Evolutionary conservation across 2,329 filamentous ascomycete species (phyloP), one percentile per base, ranked within the genome.

Genomic region (Alternaria arbusti): DNA sequence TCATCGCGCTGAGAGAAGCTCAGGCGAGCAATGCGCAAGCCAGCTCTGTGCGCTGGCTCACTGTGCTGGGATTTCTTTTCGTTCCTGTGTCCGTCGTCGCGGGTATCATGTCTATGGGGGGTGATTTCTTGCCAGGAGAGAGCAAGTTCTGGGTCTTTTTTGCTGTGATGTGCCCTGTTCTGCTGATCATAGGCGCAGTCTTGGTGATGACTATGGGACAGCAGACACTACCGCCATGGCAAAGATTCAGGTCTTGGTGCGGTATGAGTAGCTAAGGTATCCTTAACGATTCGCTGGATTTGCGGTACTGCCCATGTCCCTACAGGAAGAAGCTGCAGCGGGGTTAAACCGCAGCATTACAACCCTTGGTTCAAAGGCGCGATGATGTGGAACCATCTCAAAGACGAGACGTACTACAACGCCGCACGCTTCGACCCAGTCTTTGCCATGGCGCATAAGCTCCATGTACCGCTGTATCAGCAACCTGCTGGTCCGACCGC

Each of bases 71-170:
- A 13, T 11, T 10, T 6, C 30, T 32, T 32, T 32, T 15, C 10
- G 30, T 12, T 12, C 36, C 54, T 13, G 4, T 28, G 23, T 46
- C 20, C 5, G 40, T 57, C 5, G 54, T 57, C 11, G 12, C 54
- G 25, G 54, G 54, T n/a, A 57, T 57, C 23, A 46, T 46, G 54
- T 57, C 36, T 4, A 46, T 57, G 54, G 54, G 54, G 11, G 54
- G 36, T n/a, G 54, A 57, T 6, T 57, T 57, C 30, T 47, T 47
- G 25, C 54, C 20, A 15, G 54, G 54, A 22, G 43, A 47, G 23
- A 32, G 17, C 9, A 47, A n/a, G n/a, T 47, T 47, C 26, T 57
- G 54, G 54, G 44, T 57, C 5, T 43, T 40, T 17, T 43, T 58
- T 15, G 15, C 54, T 36, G 11, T 32, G 30, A 10, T 12, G 6